Evolutionary conservation across 768 basidiomycete species (phyloP), one percentile per base, ranked within the genome.

Genomic region (Lactifluus subvellereus): DNA sequence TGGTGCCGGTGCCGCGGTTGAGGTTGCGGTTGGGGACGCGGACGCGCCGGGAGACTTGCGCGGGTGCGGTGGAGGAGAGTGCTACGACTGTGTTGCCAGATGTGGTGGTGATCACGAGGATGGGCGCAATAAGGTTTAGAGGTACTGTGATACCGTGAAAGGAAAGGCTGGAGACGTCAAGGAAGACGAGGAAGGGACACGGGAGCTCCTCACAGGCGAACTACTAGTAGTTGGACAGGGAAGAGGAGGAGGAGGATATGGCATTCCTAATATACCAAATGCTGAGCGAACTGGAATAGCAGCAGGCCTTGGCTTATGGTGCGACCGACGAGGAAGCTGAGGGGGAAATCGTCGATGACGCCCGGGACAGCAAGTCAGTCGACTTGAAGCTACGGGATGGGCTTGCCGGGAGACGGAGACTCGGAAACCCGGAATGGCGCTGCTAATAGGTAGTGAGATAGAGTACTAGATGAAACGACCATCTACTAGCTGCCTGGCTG

Each of bases 11-110:
- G 22, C 13, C 0, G 71, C 16, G 18, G 48, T 66, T 7, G 69
- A 33, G 76, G 62, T 2, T 74, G 37, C 2, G 32, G 72, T 27
- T 27, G 27, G 27, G 27, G 27, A 27, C 27, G 27, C 27, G 27
- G 27, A 27, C 27, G 27, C 27, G 27, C 27, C 43, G 35, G 10
- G 6, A 40, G 72, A 69, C 4, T 58, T 6, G 71, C 61, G 13
- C 73, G 72, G 37, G 73, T 66, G 13, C 54, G 50, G 18, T 13
- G 4, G 69, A 59, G n/a, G 67, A 59, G 11, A 71, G 53, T 3
- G 75, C 71, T 6, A 68, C 58, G 60, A 53, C n/a, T 59, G 7
- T 3, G 62, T 43, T 8, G 71, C 67, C 30, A 59, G 59, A 49
- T 55, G 27, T 32, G 48, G 27, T 32, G 48, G 40, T 48, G 20